Percentiles rank a stretch among this genome's conserved stretches.
Conservation (phyloP, 106 monocot species). For the Xerophyta viscosa region DNA sequence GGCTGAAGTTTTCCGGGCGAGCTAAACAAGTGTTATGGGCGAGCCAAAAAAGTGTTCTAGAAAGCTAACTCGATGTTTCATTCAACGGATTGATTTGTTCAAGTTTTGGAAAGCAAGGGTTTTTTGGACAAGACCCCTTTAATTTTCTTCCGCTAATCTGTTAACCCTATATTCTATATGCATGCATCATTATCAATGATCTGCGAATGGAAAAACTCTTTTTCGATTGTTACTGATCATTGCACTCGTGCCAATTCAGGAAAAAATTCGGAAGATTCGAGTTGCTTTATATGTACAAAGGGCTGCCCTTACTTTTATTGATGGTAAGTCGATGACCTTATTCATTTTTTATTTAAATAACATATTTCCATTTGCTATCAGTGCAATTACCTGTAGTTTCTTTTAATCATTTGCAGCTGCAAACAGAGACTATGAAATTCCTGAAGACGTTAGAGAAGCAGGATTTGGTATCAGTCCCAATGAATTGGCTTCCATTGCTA, state of each 20-base stretch:
- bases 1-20: no score
- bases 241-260: slow-evolving; percentile 23
- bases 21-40: no score
- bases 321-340: slow-evolving; percentile 36
- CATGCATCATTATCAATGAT: not conserved
- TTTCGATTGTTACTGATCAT: not conserved
- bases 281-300: slow-evolving; percentile 68
- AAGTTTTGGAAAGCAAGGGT: no score
- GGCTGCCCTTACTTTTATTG: slow-evolving; percentile 87
- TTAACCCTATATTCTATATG: no score
- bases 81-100: no score
- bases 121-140: no score
- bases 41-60: no score
- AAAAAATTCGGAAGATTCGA: slow-evolving; percentile 72
- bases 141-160: no score
- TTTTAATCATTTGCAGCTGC: slow-evolving; percentile 22
- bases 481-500: slow-evolving; percentile 71
- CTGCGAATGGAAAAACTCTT: not conserved
- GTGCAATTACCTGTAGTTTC: no score
- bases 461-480: slow-evolving; percentile 63
- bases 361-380: no score
- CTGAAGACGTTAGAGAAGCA: slow-evolving; percentile 38
- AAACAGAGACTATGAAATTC: slow-evolving; percentile 25
- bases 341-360: not conserved
- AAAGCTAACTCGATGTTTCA: no score